Percentiles rank a stretch among this genome's conserved stretches.
Conservation (phyloP, 805 yeast species). For the Suhomyces canberraensis region DNA sequence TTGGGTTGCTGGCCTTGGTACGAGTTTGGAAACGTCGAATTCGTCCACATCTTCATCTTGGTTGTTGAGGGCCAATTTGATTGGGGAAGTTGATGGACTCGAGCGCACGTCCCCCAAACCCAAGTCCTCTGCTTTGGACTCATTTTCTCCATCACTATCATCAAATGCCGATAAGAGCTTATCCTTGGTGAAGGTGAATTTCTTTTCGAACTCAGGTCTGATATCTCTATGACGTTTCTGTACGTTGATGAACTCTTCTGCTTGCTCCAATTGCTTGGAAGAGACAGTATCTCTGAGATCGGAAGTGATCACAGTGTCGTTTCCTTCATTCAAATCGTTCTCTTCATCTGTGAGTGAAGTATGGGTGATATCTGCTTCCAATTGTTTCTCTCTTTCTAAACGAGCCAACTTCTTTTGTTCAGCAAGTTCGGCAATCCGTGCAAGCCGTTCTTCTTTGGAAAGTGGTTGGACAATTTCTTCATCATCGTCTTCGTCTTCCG, state of each 20-base stretch:
- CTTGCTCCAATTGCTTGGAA: constrained; percentile 26
- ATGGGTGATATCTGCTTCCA: constrained; percentile 32
- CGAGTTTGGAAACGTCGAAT: constrained; percentile 8
- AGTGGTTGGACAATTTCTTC: neutral
- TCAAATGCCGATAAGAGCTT: constrained; percentile 33
- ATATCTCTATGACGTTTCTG: constrained; percentile 31
- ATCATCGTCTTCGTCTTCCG: constrained; percentile 7
- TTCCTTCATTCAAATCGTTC: constrained; percentile 27
- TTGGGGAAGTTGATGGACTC: constrained; percentile 35
- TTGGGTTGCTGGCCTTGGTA: neutral
- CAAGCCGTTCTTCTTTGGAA: constrained; percentile 15
- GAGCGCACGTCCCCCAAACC: constrained; percentile 12
- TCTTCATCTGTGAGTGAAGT: constrained; percentile 40
- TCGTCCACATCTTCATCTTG: constrained; percentile 10
- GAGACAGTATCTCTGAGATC: constrained; percentile 14
- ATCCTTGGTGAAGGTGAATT: constrained; percentile 26
- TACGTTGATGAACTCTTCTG: constrained; percentile 31
- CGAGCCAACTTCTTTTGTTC: constrained; percentile 17
- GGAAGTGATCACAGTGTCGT: constrained; percentile 19
- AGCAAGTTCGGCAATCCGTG: constrained; percentile 16
- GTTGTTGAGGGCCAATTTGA: constrained; percentile 4
- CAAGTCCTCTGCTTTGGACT: constrained; percentile 9
- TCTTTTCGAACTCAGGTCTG: constrained; percentile 28
- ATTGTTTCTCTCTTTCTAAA: constrained; percentile 15
- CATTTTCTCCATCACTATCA: constrained; percentile 19